A percentile compares a stretch with the other conserved stretches of the same genome.
phyloP scores from a whole-genome alignment of 768 basidiomycete genomes.

The Russula sp. region DNA sequence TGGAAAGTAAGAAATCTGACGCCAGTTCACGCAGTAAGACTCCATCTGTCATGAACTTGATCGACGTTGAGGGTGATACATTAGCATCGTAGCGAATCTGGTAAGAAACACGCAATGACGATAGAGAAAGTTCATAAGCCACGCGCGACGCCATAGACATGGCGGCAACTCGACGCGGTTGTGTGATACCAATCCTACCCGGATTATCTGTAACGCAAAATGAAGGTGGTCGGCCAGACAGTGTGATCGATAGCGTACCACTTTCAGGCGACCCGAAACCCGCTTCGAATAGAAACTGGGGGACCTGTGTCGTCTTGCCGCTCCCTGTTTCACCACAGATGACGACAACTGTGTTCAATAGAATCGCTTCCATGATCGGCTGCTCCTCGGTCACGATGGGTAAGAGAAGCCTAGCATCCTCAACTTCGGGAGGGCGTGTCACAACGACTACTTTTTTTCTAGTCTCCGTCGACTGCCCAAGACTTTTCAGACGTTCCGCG shows the following conservation, averaged over 20 bases:
- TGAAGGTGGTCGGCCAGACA: background rate
- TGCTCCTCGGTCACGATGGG: constrained; percentile 95
- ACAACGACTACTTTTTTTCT: constrained; percentile 45
- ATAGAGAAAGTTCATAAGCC: constrained; percentile 83
- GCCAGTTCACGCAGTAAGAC: constrained; percentile 90
- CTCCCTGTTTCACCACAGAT: constrained; percentile 95
- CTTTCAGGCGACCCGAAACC: constrained; percentile 83
- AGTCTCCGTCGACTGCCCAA: constrained; percentile 17
- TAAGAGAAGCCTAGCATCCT: constrained; percentile 69
- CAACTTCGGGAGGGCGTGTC: constrained; percentile 60
- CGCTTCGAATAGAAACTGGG: constrained; percentile 96
- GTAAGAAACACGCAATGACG: constrained; percentile 81
- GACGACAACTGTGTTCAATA: constrained; percentile 80
- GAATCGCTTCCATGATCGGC: constrained; percentile 84
- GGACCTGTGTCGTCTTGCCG: constrained; percentile 97
- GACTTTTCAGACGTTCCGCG: constrained; percentile 40
- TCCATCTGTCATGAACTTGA: constrained; percentile 99
- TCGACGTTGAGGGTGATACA: constrained; percentile 79
- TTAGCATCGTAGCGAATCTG: constrained; percentile 98
- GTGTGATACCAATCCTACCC: constrained; percentile 96
- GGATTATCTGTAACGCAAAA: constrained; percentile 65
- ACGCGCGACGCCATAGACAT: constrained; percentile 95
- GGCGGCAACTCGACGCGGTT: constrained; percentile 95
- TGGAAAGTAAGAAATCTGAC: constrained; percentile 86
- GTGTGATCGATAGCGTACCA: constrained; percentile 43